phyloP scores from a whole-genome alignment of 805 yeast species.

The Kodamaea hsintzibuensis region DNA sequence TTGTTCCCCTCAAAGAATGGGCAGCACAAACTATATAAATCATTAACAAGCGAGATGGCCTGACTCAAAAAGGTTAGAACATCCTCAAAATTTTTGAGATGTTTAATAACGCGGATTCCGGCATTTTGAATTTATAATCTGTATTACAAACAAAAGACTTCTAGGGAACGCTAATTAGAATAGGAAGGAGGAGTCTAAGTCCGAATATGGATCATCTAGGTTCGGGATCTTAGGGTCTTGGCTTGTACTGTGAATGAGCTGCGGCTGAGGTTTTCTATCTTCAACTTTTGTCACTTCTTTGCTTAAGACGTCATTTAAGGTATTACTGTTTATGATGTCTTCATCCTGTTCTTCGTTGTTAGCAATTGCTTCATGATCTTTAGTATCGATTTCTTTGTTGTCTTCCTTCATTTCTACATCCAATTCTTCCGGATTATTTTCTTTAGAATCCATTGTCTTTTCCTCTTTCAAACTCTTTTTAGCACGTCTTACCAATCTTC shows the following conservation, averaged over 20 bases:
- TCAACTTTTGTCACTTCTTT: background rate
- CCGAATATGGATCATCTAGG: background rate
- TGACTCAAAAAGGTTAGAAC: background rate
- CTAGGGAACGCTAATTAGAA: background rate
- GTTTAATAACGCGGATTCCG: slow-evolving; percentile 4
- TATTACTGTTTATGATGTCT: background rate
- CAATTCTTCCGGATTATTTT: background rate
- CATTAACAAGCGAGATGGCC: background rate
- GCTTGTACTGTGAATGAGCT: background rate
- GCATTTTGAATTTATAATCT: background rate
- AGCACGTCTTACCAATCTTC: slow-evolving; percentile 38
- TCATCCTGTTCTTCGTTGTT: background rate
- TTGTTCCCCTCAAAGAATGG: background rate
- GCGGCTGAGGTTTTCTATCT: background rate
- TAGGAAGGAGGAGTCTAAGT: slow-evolving; percentile 3
- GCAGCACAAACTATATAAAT: background rate
- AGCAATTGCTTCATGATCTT: background rate
- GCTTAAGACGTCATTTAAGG: background rate
- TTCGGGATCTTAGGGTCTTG: background rate
- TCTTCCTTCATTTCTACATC: background rate
- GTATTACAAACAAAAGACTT: background rate
- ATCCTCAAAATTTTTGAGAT: background rate
- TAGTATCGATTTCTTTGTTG: background rate
- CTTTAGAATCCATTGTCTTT: background rate
- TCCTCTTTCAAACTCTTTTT: slow-evolving; percentile 7